Evolutionary conservation across 78 protist genomes (phyloP).

Genomic region (Pigoraptor vietnamica): DNA sequence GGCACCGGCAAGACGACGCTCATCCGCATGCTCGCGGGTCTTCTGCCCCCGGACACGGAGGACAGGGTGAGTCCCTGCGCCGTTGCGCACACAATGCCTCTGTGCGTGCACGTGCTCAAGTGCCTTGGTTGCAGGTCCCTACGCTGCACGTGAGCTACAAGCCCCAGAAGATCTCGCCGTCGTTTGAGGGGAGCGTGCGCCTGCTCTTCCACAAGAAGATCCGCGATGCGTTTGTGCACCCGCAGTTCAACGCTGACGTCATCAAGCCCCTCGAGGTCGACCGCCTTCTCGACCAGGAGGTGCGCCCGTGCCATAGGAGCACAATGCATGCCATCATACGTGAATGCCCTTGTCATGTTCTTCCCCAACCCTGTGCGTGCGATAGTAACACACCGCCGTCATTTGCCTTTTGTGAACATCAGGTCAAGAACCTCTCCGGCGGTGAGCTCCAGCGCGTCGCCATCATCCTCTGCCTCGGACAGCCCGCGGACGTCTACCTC

Average conservation of each 20-base stretch:
- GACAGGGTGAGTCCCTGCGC: slow-evolving; percentile 1
- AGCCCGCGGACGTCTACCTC: slow-evolving; percentile 97
- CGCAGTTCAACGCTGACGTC: slow-evolving; percentile 95
- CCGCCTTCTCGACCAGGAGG: slow-evolving; percentile 75
- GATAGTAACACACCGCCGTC: no score
- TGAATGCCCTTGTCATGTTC: no score
- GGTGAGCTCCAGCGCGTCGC: slow-evolving; percentile 99
- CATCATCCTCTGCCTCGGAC: slow-evolving; percentile 88
- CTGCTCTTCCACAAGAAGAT: slow-evolving; percentile 84
- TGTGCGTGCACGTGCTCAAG: no score
- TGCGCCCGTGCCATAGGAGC: not conserved
- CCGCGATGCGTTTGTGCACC: slow-evolving; percentile 73
- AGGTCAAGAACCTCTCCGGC: slow-evolving; percentile 90
- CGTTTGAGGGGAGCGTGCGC: slow-evolving; percentile 83
- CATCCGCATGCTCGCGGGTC: slow-evolving; percentile 94
- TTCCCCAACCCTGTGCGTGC: no score
- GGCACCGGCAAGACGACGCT: slow-evolving; percentile 99
- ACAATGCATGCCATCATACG: no score
- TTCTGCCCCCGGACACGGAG: slow-evolving; percentile 11
- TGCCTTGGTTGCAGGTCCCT: no score
- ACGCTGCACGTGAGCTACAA: slow-evolving; percentile 91
- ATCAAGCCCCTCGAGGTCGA: slow-evolving; percentile 91
- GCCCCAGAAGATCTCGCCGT: slow-evolving; percentile 98
- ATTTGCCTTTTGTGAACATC: not conserved
- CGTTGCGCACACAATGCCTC: no score